A percentile compares a stretch with the other conserved stretches of the same genome.
Evolutionary conservation across 805 yeast genomes (phyloP).

Genomic region (Saturnispora besseyi): DNA sequence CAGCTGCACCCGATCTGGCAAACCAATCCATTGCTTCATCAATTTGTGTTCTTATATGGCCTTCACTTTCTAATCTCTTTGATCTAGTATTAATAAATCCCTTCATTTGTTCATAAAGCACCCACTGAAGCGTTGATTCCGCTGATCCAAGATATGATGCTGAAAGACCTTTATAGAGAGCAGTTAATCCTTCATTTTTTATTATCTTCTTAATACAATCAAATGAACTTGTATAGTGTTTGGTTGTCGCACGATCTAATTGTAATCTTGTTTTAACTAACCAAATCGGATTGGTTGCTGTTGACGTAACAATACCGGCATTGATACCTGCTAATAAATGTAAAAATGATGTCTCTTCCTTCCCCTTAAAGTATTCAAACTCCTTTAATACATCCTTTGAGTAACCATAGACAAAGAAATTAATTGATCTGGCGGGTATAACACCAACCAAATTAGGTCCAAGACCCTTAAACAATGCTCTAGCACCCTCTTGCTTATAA

Average conservation of each 20-base stretch:
- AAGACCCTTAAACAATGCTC: constrained; percentile 85
- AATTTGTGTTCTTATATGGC: constrained; percentile 35
- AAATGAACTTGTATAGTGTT: constrained; percentile 70
- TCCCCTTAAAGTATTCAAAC: constrained; percentile 51
- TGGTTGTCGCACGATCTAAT: constrained; percentile 59
- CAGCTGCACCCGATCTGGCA: constrained; percentile 96
- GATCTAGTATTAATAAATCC: constrained; percentile 47
- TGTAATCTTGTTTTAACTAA: constrained; percentile 89
- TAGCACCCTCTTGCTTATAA: constrained; percentile 67
- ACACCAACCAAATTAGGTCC: constrained; percentile 98
- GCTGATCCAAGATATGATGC: constrained; percentile 92
- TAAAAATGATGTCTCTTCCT: constrained; percentile 68
- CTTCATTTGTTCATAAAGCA: constrained; percentile 92
- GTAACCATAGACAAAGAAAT: constrained; percentile 94
- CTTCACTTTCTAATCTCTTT: constrained; percentile 25
- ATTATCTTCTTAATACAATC: constrained; percentile 72
- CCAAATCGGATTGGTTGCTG: constrained; percentile 98
- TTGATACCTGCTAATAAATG: constrained; percentile 79
- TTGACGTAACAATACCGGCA: constrained; percentile 92
- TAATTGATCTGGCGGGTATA: constrained; percentile 94
- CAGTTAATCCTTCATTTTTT: constrained; percentile 65
- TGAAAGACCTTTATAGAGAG: constrained; percentile 83
- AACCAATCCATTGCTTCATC: constrained; percentile 82
- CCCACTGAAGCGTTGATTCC: constrained; percentile 94
- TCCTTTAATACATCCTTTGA: constrained; percentile 68